phyloP scores from a whole-genome alignment of 2,329 filamentous ascomycete genomes.

The Penicillium sclerotiorum region DNA sequence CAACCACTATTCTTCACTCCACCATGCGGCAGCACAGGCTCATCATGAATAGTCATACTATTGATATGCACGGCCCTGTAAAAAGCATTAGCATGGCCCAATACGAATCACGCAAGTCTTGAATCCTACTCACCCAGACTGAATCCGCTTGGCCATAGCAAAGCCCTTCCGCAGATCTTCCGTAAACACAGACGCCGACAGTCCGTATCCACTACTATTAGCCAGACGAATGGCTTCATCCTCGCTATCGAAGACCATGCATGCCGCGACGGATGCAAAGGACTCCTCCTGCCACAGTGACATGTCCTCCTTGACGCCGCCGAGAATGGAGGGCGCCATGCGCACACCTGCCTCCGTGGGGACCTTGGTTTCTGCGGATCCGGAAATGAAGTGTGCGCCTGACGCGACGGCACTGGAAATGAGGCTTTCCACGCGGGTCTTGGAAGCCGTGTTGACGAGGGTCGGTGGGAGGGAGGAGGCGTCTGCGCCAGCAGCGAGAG shows the following conservation, averaged over 20 bases:
- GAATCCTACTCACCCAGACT: conserved; percentile 62
- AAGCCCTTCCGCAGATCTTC: conserved; percentile 62
- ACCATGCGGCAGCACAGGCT: conserved; percentile 63
- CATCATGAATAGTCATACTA: conserved; percentile 65
- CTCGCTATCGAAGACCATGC: conserved; percentile 61
- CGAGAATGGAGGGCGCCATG: conserved; percentile 68
- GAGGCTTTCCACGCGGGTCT: conserved; percentile 44
- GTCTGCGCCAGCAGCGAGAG: conserved; percentile 38
- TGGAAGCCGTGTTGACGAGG: conserved; percentile 49
- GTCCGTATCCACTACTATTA: conserved; percentile 78
- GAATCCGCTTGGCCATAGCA: conserved; percentile 61
- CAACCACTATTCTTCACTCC: conserved; percentile 64
- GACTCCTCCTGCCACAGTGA: conserved; percentile 72
- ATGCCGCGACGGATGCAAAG: conserved; percentile 71
- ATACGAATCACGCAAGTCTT: conserved; percentile 8
- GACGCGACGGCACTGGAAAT: conserved; percentile 31
- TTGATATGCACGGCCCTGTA: conserved; percentile 62
- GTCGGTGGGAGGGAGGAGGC: conserved; percentile 39
- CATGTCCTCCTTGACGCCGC: conserved; percentile 68
- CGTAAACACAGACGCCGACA: conserved; percentile 72
- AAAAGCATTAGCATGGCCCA: not conserved
- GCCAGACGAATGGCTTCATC: conserved; percentile 72
- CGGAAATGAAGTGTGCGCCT: conserved; percentile 37
- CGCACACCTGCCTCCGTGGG: conserved; percentile 31
- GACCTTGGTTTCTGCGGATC: conserved; percentile 16